Percentiles rank a stretch among this genome's conserved stretches.
These are phyloP conservation scores for Oryza glumipatula DNA, from an alignment of 176 grass and related monocot genomes.

Conservation along the genomic window DNA sequence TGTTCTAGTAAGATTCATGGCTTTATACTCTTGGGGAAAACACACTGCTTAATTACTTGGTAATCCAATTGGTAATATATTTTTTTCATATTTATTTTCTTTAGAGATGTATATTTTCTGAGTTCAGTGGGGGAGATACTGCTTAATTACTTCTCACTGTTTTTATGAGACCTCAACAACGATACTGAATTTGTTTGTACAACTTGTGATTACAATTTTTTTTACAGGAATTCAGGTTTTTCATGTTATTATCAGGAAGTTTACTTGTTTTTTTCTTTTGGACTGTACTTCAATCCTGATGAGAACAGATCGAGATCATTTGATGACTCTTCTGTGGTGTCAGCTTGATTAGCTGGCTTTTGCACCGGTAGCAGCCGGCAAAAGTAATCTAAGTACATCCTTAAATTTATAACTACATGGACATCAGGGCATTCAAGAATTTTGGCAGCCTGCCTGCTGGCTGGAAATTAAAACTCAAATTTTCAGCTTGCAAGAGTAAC, in stretches of 20 bases:
- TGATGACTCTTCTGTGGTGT: neutral
- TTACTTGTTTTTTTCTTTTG: too few relatives aligned
- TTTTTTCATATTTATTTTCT: too few relatives aligned
- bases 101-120: too few relatives aligned
- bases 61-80: too few relatives aligned
- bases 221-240: neutral
- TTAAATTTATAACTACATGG: constrained; percentile 1
- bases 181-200: neutral
- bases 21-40: neutral
- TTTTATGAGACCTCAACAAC: neutral
- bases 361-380: constrained; percentile 34
- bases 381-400: constrained; percentile 34
- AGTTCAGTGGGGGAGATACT: too few relatives aligned
- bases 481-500: neutral
- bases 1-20: neutral
- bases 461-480: constrained; percentile 1
- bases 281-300: neutral
- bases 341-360: constrained; percentile 33
- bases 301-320: too few relatives aligned
- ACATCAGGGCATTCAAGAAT: constrained; percentile 35
- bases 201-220: neutral
- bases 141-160: neutral
- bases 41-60: neutral
- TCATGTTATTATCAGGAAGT: too few relatives aligned
- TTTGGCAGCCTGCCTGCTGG: neutral